Evolutionary conservation across 108 stramenopile genomes (phyloP), one percentile per base, ranked within the genome.

Genomic region (Asterionellopsis glacialis): DNA sequence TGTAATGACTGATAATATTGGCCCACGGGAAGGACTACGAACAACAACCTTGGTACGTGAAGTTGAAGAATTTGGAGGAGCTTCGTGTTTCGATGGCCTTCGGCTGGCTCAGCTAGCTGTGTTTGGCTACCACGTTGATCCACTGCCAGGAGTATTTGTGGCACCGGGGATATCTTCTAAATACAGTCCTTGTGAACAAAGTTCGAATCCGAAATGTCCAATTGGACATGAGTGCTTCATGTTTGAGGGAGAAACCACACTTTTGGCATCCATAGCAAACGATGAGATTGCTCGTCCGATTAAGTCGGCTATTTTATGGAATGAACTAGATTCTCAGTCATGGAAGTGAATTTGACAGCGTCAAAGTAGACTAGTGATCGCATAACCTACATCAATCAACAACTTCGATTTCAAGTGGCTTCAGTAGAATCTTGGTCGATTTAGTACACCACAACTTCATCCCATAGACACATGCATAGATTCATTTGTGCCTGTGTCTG

Each of bases 11-110:
- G 87, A 92, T 68, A 74, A 81, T 50, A 41, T 81, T 33, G 85
- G 87, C 22, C 82, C 85, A 11, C 49, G 41, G 5, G 51, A 60
- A 25, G 82, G 77, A 38, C 84, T 87, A 68, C 60, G 64, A 47
- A 82, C 84, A 23, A 68, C 74, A 9, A 80, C 80, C 40, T 59
- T 88, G 14, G 84, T 70, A 5, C 68, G 79, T 18, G 83, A 87
- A 57, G 71, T 82, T 14, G 87, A 88, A 67, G 90, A 87, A 45
- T 82, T 88, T 61, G 81, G 77, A 53, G 85, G 87, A 40, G 63
- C 56, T 44, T 57, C 13, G 47, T 92, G 90, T 62, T 88, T 80
- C 69, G 80, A 88, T 59, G 65, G 73, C 9, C 63, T 92, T 23
- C 75, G 83, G 0, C 42, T 92, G 39, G 81, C 87, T 16, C 87